Conservation (phyloP, 2,329 filamentous ascomycete species). For the Cladosporium sp. region DNA sequence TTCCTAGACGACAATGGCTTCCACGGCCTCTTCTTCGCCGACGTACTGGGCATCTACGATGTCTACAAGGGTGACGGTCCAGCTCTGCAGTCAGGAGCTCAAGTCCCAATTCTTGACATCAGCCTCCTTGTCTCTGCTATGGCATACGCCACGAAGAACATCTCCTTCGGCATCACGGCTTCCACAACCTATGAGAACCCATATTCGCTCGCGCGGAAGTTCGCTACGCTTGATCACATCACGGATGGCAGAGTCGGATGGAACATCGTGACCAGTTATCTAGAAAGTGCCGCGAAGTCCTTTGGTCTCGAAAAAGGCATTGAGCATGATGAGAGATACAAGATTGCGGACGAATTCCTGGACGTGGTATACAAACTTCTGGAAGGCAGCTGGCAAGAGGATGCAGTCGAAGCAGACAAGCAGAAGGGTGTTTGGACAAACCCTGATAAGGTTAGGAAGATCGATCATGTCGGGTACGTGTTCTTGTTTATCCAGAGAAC, state of each 20-base stretch:
- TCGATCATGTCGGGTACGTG: constrained; percentile 31
- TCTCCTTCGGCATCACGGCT: constrained; percentile 44
- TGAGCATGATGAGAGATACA: constrained; percentile 54
- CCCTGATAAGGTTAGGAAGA: constrained; percentile 60
- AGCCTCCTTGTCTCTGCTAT: constrained; percentile 46
- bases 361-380: constrained; percentile 36
- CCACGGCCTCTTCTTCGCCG: constrained; percentile 55
- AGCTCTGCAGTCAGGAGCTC: constrained; percentile 62
- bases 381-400: constrained; percentile 36
- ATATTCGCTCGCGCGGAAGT: constrained; percentile 39
- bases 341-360: constrained; percentile 51
- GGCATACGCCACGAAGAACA: constrained; percentile 48
- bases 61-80: constrained; percentile 48
- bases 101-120: constrained; percentile 67
- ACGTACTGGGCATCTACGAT: constrained; percentile 52
- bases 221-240: constrained; percentile 42
- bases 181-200: constrained; percentile 43
- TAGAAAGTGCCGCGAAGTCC: constrained; percentile 52
- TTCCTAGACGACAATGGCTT: constrained; percentile 53
- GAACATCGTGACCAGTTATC: constrained; percentile 56
- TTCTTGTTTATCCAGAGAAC: no score
- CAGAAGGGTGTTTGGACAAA: constrained; percentile 61
- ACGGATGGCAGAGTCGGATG: constrained; percentile 45
- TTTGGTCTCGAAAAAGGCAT: constrained; percentile 50
- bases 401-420: constrained; percentile 53